Evolutionary conservation across 805 yeast species (phyloP).

Genomic region (Saccharomycopsis guyanensis): DNA sequence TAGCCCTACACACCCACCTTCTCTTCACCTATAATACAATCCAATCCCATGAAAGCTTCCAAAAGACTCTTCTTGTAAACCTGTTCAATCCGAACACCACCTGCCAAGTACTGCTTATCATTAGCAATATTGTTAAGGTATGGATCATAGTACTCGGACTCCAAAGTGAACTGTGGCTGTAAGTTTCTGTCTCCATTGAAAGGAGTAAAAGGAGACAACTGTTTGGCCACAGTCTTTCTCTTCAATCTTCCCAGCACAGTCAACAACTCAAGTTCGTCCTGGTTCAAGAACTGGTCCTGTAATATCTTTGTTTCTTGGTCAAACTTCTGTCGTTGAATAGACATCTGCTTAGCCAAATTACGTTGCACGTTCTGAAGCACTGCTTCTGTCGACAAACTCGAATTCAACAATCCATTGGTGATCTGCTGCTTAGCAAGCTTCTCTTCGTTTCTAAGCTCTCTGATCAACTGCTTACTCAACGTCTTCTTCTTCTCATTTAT

Average conservation of each 20-base stretch:
- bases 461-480: constrained; percentile 59
- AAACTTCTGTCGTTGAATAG: constrained; percentile 48
- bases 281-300: constrained; percentile 31
- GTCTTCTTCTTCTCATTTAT: constrained; percentile 40
- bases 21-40: constrained; percentile 67
- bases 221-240: constrained; percentile 26
- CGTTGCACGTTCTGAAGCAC: constrained; percentile 46
- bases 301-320: constrained; percentile 27
- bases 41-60: constrained; percentile 86
- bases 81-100: constrained; percentile 69
- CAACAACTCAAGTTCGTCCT: constrained; percentile 23
- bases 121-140: constrained; percentile 43
- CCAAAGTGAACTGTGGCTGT: constrained; percentile 39
- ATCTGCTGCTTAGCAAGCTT: constrained; percentile 49
- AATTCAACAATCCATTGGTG: constrained; percentile 40
- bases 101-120: constrained; percentile 66
- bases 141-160: constrained; percentile 52
- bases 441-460: constrained; percentile 48
- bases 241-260: constrained; percentile 27
- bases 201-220: constrained; percentile 74
- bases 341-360: constrained; percentile 52
- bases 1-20: constrained; percentile 24
- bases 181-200: constrained; percentile 81
- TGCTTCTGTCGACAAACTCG: constrained; percentile 30
- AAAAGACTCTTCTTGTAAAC: constrained; percentile 73